These are phyloP conservation scores for Arabis alpina DNA, from an alignment of 345 rosid species.

Conservation along the genomic window DNA sequence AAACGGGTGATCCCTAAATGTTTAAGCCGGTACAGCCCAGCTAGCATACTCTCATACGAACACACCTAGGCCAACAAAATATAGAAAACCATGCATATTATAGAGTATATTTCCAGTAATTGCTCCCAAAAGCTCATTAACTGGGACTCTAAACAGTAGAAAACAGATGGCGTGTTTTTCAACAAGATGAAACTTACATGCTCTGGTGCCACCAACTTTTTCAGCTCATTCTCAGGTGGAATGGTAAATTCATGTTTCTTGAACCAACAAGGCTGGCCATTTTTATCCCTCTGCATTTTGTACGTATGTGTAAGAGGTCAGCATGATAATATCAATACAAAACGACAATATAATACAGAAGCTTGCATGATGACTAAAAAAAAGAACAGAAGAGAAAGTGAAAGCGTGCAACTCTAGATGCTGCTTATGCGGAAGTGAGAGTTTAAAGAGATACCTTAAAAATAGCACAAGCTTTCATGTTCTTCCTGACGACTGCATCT, in stretches of 20 bases:
- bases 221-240: constrained; percentile 84
- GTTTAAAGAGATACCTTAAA: constrained; percentile 59
- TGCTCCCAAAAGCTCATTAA: constrained; percentile 12
- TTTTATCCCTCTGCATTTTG: constrained; percentile 65
- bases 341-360: constrained; percentile 16
- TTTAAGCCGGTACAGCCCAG: constrained; percentile 89
- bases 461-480: constrained; percentile 71
- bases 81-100: constrained; percentile 31
- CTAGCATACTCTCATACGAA: constrained; percentile 95
- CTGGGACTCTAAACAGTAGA: constrained; percentile 9
- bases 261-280: constrained; percentile 70
- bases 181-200: constrained; percentile 62
- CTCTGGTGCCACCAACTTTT: constrained; percentile 83
- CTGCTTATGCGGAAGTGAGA: constrained; percentile 7
- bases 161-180: constrained; percentile 20
- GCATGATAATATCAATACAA: neutral
- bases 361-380: constrained; percentile 47
- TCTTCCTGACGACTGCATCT: constrained; percentile 68
- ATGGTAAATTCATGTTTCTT: constrained; percentile 64
- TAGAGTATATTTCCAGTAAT: constrained; percentile 18
- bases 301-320: constrained; percentile 39
- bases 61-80: constrained; percentile 65
- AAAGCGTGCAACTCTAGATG: constrained; percentile 22
- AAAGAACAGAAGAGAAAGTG: neutral
- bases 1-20: constrained; percentile 87